Conservation (phyloP, 768 basidiomycete genomes). For the Sarcomyxa edulis region DNA sequence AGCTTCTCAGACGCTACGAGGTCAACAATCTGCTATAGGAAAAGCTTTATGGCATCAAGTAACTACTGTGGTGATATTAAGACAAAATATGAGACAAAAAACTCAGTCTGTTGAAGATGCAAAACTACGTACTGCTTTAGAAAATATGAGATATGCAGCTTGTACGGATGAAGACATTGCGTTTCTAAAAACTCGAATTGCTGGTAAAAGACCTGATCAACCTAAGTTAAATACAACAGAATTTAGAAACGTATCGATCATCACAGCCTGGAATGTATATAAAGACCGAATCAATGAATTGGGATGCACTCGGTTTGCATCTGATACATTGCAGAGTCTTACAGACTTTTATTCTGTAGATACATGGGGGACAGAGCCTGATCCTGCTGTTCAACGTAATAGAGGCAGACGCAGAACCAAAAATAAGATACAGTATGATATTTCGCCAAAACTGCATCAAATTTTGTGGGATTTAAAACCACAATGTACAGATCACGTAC, state of each 20-base stretch:
- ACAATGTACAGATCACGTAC: conserved; percentile 17
- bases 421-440: background rate
- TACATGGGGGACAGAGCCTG: background rate
- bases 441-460: conserved; percentile 10
- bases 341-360: conserved; percentile 10
- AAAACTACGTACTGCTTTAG: conserved; percentile 14
- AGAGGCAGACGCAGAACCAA: conserved; percentile 1
- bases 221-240: conserved; percentile 5
- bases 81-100: conserved; percentile 29
- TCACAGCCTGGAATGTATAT: conserved; percentile 16
- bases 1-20: background rate
- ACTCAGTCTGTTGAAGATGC: conserved; percentile 10
- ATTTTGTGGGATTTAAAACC: conserved; percentile 17
- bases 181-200: conserved; percentile 12
- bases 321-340: conserved; percentile 10
- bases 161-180: conserved; percentile 19
- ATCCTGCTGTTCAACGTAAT: background rate
- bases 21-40: conserved; percentile 18
- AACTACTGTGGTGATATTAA: conserved; percentile 26
- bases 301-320: conserved; percentile 16
- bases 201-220: background rate
- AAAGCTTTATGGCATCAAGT: conserved; percentile 26
- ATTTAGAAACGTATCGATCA: conserved; percentile 18
- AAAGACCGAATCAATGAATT: conserved; percentile 18
- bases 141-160: conserved; percentile 19